phyloP scores from a whole-genome alignment of 257 asterid species.

The Catharanthus roseus region DNA sequence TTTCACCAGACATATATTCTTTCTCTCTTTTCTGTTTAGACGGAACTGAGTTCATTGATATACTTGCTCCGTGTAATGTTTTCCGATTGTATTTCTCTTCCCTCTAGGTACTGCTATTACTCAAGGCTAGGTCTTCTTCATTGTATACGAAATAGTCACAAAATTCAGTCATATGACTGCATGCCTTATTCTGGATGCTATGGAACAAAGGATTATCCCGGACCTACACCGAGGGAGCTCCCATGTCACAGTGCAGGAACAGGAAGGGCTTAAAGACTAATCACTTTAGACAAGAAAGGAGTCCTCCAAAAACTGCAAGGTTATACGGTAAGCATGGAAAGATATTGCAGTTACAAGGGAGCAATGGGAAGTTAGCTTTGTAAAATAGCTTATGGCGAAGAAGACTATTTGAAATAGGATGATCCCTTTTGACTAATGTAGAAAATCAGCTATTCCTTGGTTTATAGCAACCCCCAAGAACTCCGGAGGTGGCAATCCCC shows the following conservation, averaged over 20 bases:
- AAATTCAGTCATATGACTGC: background rate
- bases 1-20: too few relatives aligned
- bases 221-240: too few relatives aligned
- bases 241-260: background rate
- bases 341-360: background rate
- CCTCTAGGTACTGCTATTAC: background rate
- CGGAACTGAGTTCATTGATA: background rate
- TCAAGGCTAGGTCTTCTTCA: background rate
- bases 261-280: background rate
- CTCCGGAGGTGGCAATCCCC: background rate
- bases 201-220: too few relatives aligned
- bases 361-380: background rate
- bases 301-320: background rate
- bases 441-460: background rate
- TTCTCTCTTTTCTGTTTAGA: background rate
- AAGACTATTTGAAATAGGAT: background rate
- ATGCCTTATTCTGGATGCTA: background rate
- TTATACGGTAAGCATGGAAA: background rate
- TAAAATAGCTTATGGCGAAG: constrained; percentile 1
- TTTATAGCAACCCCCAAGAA: background rate
- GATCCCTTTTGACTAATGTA: background rate
- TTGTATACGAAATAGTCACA: background rate
- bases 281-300: background rate
- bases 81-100: background rate
- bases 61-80: background rate